Base-by-base conservation (phyloP, 2,329 filamentous ascomycete genomes). In the Phialocephala sp. region DNA sequence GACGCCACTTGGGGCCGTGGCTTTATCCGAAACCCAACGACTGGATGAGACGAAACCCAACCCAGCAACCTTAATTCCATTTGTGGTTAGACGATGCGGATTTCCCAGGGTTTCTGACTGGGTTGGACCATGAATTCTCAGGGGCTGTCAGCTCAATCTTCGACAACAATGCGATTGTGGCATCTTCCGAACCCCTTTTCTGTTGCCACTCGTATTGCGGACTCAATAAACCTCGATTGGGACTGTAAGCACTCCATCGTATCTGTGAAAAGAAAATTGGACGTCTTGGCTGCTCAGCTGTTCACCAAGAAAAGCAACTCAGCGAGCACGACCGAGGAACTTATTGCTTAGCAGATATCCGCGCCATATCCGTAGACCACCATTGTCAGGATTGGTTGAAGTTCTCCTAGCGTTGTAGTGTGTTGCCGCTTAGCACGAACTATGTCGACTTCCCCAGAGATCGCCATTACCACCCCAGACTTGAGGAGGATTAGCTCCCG, bases 31-130 rank as follows among this genome's bases (percentile, higher is more conserved):
- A 50, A 50, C 11, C 27, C 24, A 55, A 55, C 18, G 27, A 55
- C 35, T 55, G 52, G 52, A 55, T 55, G 52, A 55, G 27, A 36
- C 52, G 14, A 37, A 15, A 36, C 52, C 8, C 9, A 18, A 36
- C 52, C 9, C 35, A 35, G 15, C 52, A 55, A 55, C 52, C 52
- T 55, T 55, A 55, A 55, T 55, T 55, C 52, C 20, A 8, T 37
- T 35, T 55, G 24, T 27, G 35, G 52, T 20, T 55, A 36, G 47
- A 4, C 12, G 24, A 54, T 4, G 1, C 14, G 24, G 12, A 11
- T 55, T 9, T 24, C 22, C 24, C 52, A 55, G 52, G 52, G 18
- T 36, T 22, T 35, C 1, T 5, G 32, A 54, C 50, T 32, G 12
- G 24, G 52, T 15, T 35, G 3, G 15, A n/a, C 12, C 52, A 35